Base-by-base conservation (phyloP, 2,329 filamentous ascomycete species). In the Esteya vermicola region DNA sequence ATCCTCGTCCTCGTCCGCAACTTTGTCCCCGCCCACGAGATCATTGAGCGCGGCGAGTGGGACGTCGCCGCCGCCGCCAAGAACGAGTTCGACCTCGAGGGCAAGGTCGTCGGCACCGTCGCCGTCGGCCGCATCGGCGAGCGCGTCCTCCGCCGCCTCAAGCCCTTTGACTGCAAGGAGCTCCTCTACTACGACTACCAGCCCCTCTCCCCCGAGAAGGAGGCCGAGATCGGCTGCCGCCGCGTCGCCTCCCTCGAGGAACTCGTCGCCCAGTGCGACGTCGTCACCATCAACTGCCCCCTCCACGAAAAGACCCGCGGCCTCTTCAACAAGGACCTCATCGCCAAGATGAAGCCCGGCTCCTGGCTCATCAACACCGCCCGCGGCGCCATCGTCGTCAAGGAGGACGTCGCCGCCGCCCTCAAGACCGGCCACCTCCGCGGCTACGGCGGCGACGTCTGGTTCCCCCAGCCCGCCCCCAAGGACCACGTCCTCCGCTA, bases 121-220 rank as follows among this genome's bases (percentile, higher is more conserved):
- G 91, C 84, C 56, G 88, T 96, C 47, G 91, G 91, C 61, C 85
- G 91, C 60, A 98, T 98, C 55, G 91, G 91, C 56, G 88, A 96
- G 78, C 88, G 91, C 66, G 91, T 98, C 43, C 78, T 98, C 53
- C 83, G 89, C 63, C 80, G 91, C 51, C 81, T 98, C 55, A 93
- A 93, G 78, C 70, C 88, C 51, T 98, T 98, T 59, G 89, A 94
- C 72, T 98, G 91, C 85, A 94, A 94, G 80, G 89, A 96, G 74
- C 77, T 98, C 38, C 77, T 96, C 48, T 98, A 98, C 83, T 96
- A 84, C 62, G 91, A 98, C 70, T 98, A 98, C 81, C 91, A 98
- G 75, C 86, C 89, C 39, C 73, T 98, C 49, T 72, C 67, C 45
- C 57, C 85, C 45, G 86, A 94, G 70, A 71, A 78, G 54, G 88